phyloP scores from a whole-genome alignment of 495 filamentous ascomycete species.

The Penicillium cataractarum region DNA sequence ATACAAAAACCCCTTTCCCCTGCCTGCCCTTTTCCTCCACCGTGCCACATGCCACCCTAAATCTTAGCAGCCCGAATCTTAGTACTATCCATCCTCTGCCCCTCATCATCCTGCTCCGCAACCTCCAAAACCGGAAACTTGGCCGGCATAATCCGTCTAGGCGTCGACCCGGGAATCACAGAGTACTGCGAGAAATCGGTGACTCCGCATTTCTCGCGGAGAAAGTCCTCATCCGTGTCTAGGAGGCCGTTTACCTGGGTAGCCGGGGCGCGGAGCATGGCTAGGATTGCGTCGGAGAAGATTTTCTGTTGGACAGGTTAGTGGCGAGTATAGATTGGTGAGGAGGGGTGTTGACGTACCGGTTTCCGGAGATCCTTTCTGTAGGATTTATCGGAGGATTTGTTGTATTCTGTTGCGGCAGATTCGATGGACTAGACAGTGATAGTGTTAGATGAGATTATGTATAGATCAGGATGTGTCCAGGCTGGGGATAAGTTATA shows the following conservation, averaged over 20 bases:
- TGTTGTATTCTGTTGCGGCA: conserved; percentile 62
- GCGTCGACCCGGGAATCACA: conserved; percentile 63
- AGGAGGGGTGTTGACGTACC: conserved; percentile 32
- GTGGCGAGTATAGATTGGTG: background rate
- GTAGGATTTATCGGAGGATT: conserved; percentile 42
- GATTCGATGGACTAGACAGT: conserved; percentile 68
- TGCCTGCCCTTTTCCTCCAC: too few relatives aligned
- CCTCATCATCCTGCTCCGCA: conserved; percentile 82
- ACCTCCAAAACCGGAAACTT: conserved; percentile 72
- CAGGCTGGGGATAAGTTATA: background rate
- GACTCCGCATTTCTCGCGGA: conserved; percentile 64
- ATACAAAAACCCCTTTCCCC: background rate
- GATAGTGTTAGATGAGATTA: conserved; percentile 30
- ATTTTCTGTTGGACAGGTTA: conserved; percentile 50
- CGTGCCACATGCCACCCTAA: conserved; percentile 1
- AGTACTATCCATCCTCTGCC: conserved; percentile 69
- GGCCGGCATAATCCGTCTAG: conserved; percentile 78
- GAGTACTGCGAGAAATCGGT: conserved; percentile 76
- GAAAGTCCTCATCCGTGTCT: conserved; percentile 81
- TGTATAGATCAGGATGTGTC: background rate
- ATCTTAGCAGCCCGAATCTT: conserved; percentile 35
- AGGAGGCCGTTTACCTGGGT: conserved; percentile 69
- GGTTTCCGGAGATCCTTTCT: conserved; percentile 65
- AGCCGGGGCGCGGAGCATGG: conserved; percentile 67
- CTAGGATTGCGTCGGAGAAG: conserved; percentile 79